These are phyloP conservation scores for Phytophthora sp. DNA, from an alignment of 352 stramenopile species.

Conservation along the genomic window DNA sequence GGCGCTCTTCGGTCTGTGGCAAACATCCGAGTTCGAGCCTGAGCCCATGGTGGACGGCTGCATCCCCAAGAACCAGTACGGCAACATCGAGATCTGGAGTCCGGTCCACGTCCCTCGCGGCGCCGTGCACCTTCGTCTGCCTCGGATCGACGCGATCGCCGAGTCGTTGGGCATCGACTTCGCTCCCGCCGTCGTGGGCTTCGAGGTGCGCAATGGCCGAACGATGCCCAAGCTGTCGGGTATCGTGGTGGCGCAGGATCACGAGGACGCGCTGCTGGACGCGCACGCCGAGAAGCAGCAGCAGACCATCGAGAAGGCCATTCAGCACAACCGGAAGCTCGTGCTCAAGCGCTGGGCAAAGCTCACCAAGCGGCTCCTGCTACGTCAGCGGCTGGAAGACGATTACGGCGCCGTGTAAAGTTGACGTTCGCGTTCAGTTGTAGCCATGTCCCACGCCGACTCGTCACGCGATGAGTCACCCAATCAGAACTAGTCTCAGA, in stretches of 20 bases:
- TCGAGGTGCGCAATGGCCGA: conserved; percentile 69
- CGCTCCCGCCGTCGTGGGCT: conserved; percentile 80
- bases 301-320: conserved; percentile 71
- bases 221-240: conserved; percentile 76
- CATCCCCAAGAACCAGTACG: conserved; percentile 87
- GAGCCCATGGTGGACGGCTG: conserved; percentile 58
- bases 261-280: conserved; percentile 63
- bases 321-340: conserved; percentile 65
- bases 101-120: conserved; percentile 60
- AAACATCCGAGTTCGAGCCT: conserved; percentile 66
- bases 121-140: conserved; percentile 66
- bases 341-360: conserved; percentile 68
- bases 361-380: conserved; percentile 67
- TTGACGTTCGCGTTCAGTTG: conserved; percentile 13
- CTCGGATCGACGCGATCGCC: conserved; percentile 68
- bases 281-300: conserved; percentile 74
- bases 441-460: neutral
- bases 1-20: conserved; percentile 79
- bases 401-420: conserved; percentile 67
- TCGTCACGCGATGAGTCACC: no score
- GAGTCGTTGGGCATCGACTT: conserved; percentile 80
- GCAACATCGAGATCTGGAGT: conserved; percentile 90
- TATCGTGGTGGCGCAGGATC: conserved; percentile 61
- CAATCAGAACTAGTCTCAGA: no score
- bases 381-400: conserved; percentile 75